Evolutionary conservation across 2,329 filamentous ascomycete species (phyloP), one percentile per base, ranked within the genome.

Genomic region (Gremmenia infestans): DNA sequence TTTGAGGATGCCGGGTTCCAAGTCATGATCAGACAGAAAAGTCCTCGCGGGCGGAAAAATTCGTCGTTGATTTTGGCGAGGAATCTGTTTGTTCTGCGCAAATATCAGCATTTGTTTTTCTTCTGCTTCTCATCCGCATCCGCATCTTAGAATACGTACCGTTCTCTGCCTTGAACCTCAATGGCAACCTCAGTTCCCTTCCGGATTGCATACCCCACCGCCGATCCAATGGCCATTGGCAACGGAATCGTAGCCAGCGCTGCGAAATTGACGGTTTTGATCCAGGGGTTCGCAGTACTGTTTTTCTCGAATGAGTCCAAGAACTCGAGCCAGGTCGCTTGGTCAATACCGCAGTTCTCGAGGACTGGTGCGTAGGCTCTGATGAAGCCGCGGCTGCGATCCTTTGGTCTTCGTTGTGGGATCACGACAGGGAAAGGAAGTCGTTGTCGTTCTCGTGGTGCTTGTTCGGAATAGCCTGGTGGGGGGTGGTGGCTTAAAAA

Each of bases 11-110:
- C 50, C 1, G 55, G 55, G 17, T 49, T 42, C 55, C 55, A 57
- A 8, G 55, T 57, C 50, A 84, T 75, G 37, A 85, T 71, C 40
- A 80, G 69, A 54, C 73, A 76, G 66, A 76, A 79, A 0, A 84
- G 71, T 0, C 81, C 81, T 1, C 74, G 73, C 0, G 82, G 81
- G 42, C 72, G 74, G 65, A 85, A 85, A 54, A 82, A 74, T 2
- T 78, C 71, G 9, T 74, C 71, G 62, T 85, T 85, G 59, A 81
- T 72, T 47, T 72, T 68, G 59, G 82, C 75, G 9, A 85, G 72
- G 23, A 50, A 49, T 50, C 2, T 49, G 39, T 50, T 40, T 40
- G 39, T 46, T 22, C 23, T 36, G 22, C 15, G 23, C 12, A 11
- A 2, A 25, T 49, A 43, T 45, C 19, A 45, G 42, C 42, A 19